Conservation (phyloP, 495 filamentous ascomycete genomes). For the Lentithecium fluviatile region DNA sequence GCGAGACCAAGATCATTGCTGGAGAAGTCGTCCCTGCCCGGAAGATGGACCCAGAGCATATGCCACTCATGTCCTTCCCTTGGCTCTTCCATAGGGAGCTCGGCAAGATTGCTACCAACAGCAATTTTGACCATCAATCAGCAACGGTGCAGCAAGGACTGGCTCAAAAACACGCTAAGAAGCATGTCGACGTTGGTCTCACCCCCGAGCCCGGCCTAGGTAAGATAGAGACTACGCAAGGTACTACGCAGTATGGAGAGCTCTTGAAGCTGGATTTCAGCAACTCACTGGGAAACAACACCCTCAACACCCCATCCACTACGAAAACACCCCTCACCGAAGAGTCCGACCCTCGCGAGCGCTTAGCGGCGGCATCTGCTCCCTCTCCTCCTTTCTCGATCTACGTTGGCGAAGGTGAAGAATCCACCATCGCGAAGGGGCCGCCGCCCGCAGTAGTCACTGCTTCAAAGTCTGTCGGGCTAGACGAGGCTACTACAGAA, state of each 20-base stretch:
- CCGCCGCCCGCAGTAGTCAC: no score
- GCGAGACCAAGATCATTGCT: slow-evolving; percentile 39
- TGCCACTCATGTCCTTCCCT: slow-evolving; percentile 89
- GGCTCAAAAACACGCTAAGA: slow-evolving; percentile 5
- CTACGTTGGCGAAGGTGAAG: no score
- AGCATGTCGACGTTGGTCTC: background rate
- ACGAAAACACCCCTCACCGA: no score
- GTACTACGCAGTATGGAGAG: slow-evolving; percentile 44
- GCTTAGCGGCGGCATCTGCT: no score
- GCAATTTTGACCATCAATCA: background rate
- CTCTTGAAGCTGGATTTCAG: slow-evolving; percentile 38
- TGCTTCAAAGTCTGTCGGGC: no score
- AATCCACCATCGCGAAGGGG: no score
- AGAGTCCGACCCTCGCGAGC: no score
- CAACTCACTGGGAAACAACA: no score
- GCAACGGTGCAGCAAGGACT: background rate
- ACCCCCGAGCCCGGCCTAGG: background rate
- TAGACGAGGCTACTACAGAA: no score
- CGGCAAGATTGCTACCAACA: slow-evolving; percentile 61
- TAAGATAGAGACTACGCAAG: slow-evolving; percentile 30
- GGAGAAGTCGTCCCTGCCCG: slow-evolving; percentile 42
- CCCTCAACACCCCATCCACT: no score
- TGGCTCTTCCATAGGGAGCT: slow-evolving; percentile 81
- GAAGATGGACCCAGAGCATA: slow-evolving; percentile 45
- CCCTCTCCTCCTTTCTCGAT: no score